Conservation (phyloP, 1,139 yeast species). For the Yamadazyma kanchanaburiensis region DNA sequence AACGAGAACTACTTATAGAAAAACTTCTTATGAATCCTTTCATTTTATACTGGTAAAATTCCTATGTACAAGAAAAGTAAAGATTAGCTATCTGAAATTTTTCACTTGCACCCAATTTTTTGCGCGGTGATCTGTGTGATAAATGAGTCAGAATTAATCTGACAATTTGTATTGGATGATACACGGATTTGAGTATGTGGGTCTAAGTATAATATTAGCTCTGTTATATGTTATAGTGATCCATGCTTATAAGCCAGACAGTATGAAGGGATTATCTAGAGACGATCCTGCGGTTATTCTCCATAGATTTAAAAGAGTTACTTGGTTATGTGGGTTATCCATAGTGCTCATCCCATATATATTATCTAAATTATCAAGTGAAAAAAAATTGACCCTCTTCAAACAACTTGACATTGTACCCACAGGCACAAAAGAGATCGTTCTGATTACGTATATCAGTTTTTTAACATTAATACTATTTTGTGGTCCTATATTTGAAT, state of each 20-base stretch:
- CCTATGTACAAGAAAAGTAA: too few relatives aligned
- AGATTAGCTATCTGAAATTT: constrained; percentile 3
- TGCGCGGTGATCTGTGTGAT: too few relatives aligned
- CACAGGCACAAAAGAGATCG: too few relatives aligned
- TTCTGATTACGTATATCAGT: too few relatives aligned
- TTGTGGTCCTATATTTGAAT: neutral
- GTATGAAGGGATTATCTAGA: constrained; percentile 25
- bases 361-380: too few relatives aligned
- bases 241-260: constrained; percentile 25
- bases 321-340: constrained; percentile 28
- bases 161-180: constrained; percentile 20
- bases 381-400: too few relatives aligned
- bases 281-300: constrained; percentile 43
- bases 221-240: constrained; percentile 41
- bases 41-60: constrained; percentile 2
- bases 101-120: constrained; percentile 3
- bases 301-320: constrained; percentile 36
- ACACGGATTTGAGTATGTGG: constrained; percentile 3
- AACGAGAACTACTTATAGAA: constrained; percentile 10
- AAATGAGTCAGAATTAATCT: constrained; percentile 28
- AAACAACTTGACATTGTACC: too few relatives aligned
- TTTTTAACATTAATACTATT: neutral
- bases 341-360: constrained; percentile 22
- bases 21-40: constrained; percentile 12
- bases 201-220: constrained; percentile 25